Base-by-base conservation (phyloP, 2,329 filamentous ascomycete genomes). In the Talaromyces amestolkiae region DNA sequence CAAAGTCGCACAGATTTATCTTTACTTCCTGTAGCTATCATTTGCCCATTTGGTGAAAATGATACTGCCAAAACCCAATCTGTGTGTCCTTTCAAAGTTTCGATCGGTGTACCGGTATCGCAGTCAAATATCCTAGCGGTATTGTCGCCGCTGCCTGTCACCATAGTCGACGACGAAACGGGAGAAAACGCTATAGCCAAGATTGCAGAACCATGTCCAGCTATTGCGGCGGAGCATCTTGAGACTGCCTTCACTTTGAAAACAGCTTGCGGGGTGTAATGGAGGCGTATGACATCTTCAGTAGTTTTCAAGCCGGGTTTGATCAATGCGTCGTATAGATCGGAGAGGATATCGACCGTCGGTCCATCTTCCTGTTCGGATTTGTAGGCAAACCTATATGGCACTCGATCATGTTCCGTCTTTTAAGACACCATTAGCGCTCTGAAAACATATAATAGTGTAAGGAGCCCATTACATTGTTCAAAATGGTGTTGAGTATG, bases 111-210 rank as follows among this genome's bases (percentile, higher is more conserved):
- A 58, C 93, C 93, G 0, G 93, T 97, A 72, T 97, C 92, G 58
- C 92, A 93, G 73, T 99, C 93, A 92, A 92, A 97, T 80, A 98
- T 89, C 65, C 94, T 84, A 0, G 93, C 94, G 1, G 93, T 97
- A 70, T 90, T 90, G 74, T 99, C 95, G 56, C 95, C 95, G 67
- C 90, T 92, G 0, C 94, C 95, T 1, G 92, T 97, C 0, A 93
- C 93, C 77, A 97, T 85, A 66, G 89, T 85, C 11, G 88, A 87
- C 31, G 91, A 94, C 7, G 86, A 88, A 43, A 86, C 85, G 0
- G 94, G 94, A 0, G 91, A 95, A 77, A 97, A 98, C 45, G 93
- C 88, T 2, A 91, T 89, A 35, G 91, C 87, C 24, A 98, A 83
- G 70, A 98, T 98, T 3, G 93, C 89, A 76, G 97, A 91, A 45